Conservation (phyloP, 345 rosid genomes). For the Gossypium herbaceum region DNA sequence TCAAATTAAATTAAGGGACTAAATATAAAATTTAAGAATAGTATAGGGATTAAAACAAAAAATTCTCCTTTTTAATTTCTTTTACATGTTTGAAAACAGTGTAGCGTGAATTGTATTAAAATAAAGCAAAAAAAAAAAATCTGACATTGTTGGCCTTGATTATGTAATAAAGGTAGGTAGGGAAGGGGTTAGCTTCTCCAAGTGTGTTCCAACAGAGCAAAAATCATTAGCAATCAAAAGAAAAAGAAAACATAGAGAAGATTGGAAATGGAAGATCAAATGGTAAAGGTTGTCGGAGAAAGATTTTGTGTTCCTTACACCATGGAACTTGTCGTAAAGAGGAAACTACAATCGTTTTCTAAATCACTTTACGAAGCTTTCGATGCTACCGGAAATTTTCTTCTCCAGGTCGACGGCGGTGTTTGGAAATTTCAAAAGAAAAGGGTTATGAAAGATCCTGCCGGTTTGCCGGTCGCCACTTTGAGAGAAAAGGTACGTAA, state of each 20-base stretch:
- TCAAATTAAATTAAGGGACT: background rate
- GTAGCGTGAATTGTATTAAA: background rate
- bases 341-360: conserved; percentile 41
- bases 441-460: conserved; percentile 55
- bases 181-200: too few relatives aligned
- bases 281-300: conserved; percentile 48
- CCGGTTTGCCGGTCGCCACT: conserved; percentile 63
- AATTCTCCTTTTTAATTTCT: background rate
- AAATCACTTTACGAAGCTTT: conserved; percentile 43
- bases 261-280: conserved; percentile 13
- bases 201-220: too few relatives aligned
- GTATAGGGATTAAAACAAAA: background rate
- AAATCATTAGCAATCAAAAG: too few relatives aligned
- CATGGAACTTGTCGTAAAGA: conserved; percentile 54
- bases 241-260: background rate
- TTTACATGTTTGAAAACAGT: background rate
- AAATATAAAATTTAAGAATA: background rate
- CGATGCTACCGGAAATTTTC: conserved; percentile 57
- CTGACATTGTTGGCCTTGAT: background rate
- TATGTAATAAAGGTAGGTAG: too few relatives aligned
- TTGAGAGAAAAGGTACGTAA: conserved; percentile 52
- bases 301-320: conserved; percentile 58
- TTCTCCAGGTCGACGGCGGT: conserved; percentile 61
- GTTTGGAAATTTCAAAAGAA: conserved; percentile 53
- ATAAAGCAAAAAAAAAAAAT: background rate